Evolutionary conservation across 1,284 basidiomycete species (phyloP), one percentile per base, ranked within the genome.

Genomic region (Erythrobasidium hasegawianum): DNA sequence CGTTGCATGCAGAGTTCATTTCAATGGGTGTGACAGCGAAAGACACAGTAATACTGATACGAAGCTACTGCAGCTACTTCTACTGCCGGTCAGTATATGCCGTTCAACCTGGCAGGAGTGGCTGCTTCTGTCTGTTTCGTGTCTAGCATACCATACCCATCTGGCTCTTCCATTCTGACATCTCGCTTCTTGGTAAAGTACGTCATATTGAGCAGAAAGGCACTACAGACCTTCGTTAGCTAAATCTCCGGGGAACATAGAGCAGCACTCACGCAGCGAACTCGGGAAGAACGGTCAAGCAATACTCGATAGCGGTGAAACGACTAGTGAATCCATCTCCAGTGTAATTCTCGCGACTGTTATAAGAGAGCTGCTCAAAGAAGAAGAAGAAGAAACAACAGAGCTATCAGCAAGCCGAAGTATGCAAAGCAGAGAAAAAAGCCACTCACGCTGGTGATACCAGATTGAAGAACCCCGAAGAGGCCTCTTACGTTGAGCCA

Each of bases 311-410:
- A 13, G 45, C 55, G 9, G 47, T 57, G 56, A 65, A 65, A 16
- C 56, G 40, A 14, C 33, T 53, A 1, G 62, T 65, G 62, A 58
- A 65, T 4, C 62, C 62, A 24, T 57, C 39, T 9, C 43, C 26
- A 14, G 11, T 58, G 45, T 65, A 65, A 33, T 65, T 65, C 2
- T 29, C 33, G 9, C 55, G 54, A 18, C 54, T 65, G 33, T 27
- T 38, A 47, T 65, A 65, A 1, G 62, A 65, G 27, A 65, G 56
- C 62, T 65, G 56, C n/a, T 41, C n/a, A n/a, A n/a, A n/a, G n/a
- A n/a, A n/a, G n/a, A n/a, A n/a, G n/a, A n/a, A n/a, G n/a, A n/a
- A n/a, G 40, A 11, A 41, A 10, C 40, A n/a, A 41, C 40, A 41
- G 40, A n/a, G n/a, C n/a, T n/a, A 41, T 10, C 40, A n/a, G 40